Base-by-base conservation (phyloP, 2,329 filamentous ascomycete species). In the Mariannaea sp. region DNA sequence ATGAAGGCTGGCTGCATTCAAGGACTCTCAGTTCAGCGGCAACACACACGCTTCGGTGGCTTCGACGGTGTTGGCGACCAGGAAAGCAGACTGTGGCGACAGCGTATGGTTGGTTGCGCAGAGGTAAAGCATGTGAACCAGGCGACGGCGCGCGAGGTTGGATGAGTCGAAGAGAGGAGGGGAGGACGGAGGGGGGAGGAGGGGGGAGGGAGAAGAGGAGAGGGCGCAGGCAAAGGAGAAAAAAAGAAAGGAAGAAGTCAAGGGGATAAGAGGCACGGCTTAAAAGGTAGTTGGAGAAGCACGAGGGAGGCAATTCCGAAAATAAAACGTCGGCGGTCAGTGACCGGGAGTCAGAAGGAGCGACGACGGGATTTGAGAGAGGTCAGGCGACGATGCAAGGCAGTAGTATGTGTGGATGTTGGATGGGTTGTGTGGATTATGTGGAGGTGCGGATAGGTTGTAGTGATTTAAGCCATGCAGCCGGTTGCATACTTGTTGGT, bases 91-190 rank as follows among this genome's bases (percentile, higher is more conserved):
- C 60, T 64, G 60, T 52, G 48, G 57, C 63, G 55, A 55, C 53
- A 56, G 55, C 55, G 64, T 55, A 62, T 59, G 58, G 68, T 70
- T 59, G 58, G 68, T 70, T 56, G 66, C 64, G 65, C 68, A 70
- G 58, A 68, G 68, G 70, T 69, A 65, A 67, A 64, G 68, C 68
- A 70, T 70, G 65, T 66, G 64, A 66, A 57, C 61, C 54, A 59
- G 56, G 55, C 59, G 49, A 20, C 54, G 62, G 57, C 62, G 61
- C 55, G 53, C 39, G 45, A 49, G 48, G 48, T 30, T 39, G 39
- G 29, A 45, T 53, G 49, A 51, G 47, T 33, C 47, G 49, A 49
- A 33, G 55, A 52, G 53, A 52, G 53, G 50, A 53, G 55, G 60
- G 47, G 44, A 50, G 48, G 49, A 51, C 41, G 59, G 50, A 51